Conservation (phyloP, 2,329 filamentous ascomycete species). For the Sphaerulina musiva region DNA sequence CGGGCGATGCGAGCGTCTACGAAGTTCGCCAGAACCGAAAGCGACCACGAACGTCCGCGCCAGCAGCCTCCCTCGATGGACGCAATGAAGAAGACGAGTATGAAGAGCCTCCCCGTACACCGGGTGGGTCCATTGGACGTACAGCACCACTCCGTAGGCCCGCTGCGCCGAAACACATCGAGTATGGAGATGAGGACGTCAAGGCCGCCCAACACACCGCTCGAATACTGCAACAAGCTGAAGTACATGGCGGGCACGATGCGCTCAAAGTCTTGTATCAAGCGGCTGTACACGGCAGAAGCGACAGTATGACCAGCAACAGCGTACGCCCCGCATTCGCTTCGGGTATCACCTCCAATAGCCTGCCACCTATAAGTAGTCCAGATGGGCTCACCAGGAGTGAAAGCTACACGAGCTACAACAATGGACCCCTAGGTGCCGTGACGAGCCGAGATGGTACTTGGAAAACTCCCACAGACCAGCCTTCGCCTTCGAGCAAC, state of each 20-base stretch:
- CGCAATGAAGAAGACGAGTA: slow-evolving; percentile 42
- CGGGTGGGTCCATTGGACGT: slow-evolving; percentile 60
- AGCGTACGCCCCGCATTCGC: slow-evolving; percentile 23
- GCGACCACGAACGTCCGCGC: slow-evolving; percentile 42
- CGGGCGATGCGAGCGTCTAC: slow-evolving; percentile 51
- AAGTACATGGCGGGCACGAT: slow-evolving; percentile 87
- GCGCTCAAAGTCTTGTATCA: slow-evolving; percentile 87
- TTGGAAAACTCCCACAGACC: slow-evolving; percentile 25
- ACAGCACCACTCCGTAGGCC: slow-evolving; percentile 61
- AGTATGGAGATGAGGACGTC: slow-evolving; percentile 47
- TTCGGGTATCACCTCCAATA: slow-evolving; percentile 19
- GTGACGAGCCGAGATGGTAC: slow-evolving; percentile 21
- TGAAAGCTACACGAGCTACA: slow-evolving; percentile 17
- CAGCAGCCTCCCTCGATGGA: slow-evolving; percentile 36
- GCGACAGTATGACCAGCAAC: slow-evolving; percentile 39
- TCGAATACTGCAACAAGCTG: slow-evolving; percentile 53
- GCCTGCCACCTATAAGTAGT: slow-evolving; percentile 22
- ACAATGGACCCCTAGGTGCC: slow-evolving; percentile 17
- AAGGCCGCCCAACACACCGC: slow-evolving; percentile 56
- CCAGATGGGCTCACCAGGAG: slow-evolving; percentile 16
- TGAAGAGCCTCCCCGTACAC: slow-evolving; percentile 56
- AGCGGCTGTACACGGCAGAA: slow-evolving; percentile 53
- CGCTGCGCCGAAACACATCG: slow-evolving; percentile 31
- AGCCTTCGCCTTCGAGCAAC: slow-evolving; percentile 14
- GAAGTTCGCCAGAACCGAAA: slow-evolving; percentile 68